Evolutionary conservation across 148 eudicot genomes (phyloP).

Genomic region (Polygonum aviculare): DNA sequence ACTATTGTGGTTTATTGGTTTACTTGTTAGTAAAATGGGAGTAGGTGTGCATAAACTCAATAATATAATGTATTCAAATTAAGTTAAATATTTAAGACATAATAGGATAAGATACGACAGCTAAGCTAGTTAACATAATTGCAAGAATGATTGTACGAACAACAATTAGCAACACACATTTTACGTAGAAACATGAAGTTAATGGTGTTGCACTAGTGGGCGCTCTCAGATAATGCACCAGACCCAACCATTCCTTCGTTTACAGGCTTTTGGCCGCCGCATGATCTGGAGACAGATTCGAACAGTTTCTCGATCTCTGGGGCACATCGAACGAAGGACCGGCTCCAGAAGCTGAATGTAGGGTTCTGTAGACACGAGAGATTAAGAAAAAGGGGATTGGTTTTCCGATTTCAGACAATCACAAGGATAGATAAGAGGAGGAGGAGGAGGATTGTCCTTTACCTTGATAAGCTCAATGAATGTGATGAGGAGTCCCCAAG

Average conservation of each 20-base stretch:
- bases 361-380: slow-evolving; percentile 51
- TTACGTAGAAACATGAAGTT: neutral
- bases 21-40: too few species aligned
- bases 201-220: slow-evolving; percentile 20
- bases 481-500: slow-evolving; percentile 93
- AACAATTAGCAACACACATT: neutral
- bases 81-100: too few species aligned
- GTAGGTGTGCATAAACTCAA: too few species aligned
- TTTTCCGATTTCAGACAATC: neutral
- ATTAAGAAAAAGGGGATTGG: neutral
- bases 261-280: slow-evolving; percentile 85
- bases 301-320: slow-evolving; percentile 90
- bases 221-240: slow-evolving; percentile 56
- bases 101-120: too few species aligned
- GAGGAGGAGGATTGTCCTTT: neutral
- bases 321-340: slow-evolving; percentile 79
- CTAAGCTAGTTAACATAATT: neutral
- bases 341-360: slow-evolving; percentile 76
- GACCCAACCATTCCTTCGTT: slow-evolving; percentile 55
- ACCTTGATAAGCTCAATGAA: slow-evolving; percentile 97
- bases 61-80: too few species aligned
- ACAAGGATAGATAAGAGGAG: neutral
- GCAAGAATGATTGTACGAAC: neutral
- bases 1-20: too few species aligned
- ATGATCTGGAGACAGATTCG: slow-evolving; percentile 86